Base-by-base conservation (phyloP, 805 yeast genomes). In the Kodamaea kakaduensis region DNA sequence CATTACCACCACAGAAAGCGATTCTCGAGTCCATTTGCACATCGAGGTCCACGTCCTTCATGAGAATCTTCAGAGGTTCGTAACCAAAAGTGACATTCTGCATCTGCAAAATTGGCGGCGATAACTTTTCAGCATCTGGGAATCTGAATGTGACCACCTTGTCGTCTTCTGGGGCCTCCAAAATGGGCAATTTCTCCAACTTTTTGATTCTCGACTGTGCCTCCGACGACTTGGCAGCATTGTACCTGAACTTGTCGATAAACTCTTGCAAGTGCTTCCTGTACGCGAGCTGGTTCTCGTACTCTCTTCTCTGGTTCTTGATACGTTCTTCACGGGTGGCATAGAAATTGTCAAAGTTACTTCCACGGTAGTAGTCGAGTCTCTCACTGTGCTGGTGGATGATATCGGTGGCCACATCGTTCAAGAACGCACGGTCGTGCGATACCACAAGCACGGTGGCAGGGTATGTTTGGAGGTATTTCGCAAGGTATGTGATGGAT, bases 161-260 rank as follows among this genome's bases (percentile, higher is more conserved):
- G 33, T 90, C 97, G 49, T 86, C 95, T 60, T 87, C 95, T 14
- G 98, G 98, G 24, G 95, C 82, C 58, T 90, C 97, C 54, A 93
- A 69, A 8, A 84, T 64, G 3, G 99, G 99, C 47, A 93, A 69
- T 56, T 93, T 93, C 60, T 93, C 98, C 65, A 93, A 73, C 57
- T 93, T 93, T 60, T 93, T 93, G 61, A 93, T 93, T 67, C 98
- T 81, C 5, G 97, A 88, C 63, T 93, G 98, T 0, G 99, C 98
- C 64, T 93, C 99, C 7, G 88, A 79, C 0, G 97, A 85, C 60
- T 89, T 90, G 22, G 97, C 97, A 2, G 99, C 99, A 61, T 90
- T 93, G 62, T 93, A 93, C 58, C 98, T 75, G 67, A 82, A 93
- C 61, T 90, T 93, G 67, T 93, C 99, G 58, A 93, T 89, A 59